phyloP scores from a whole-genome alignment of 495 filamentous ascomycete genomes.

The Evernia prunastri region DNA sequence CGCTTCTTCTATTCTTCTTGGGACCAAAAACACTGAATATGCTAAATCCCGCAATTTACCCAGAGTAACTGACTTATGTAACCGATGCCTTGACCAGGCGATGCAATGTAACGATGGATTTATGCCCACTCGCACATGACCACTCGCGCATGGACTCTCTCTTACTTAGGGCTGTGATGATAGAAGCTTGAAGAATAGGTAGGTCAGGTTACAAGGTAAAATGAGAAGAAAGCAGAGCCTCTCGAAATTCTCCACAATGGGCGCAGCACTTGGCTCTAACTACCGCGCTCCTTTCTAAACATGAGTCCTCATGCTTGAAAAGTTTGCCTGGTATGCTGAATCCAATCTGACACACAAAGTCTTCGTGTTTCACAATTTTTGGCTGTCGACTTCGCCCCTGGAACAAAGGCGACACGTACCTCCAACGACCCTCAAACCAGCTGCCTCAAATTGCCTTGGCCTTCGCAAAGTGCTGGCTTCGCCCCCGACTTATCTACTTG shows the following conservation, averaged over 20 bases:
- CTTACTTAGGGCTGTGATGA: not conserved
- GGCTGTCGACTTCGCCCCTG: slow-evolving; percentile 11
- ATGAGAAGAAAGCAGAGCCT: not conserved
- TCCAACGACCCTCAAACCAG: not conserved
- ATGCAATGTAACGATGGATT: not conserved
- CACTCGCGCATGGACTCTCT: too few relatives aligned
- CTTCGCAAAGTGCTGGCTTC: not conserved
- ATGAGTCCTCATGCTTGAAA: not conserved
- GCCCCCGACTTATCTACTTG: not conserved
- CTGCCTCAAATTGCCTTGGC: not conserved
- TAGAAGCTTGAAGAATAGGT: too few relatives aligned
- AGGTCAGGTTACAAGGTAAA: too few relatives aligned
- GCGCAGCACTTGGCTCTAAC: slow-evolving; percentile 16
- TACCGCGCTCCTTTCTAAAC: slow-evolving; percentile 22
- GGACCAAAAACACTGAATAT: not conserved
- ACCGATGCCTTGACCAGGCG: not conserved
- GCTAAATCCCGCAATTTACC: not conserved
- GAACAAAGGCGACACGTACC: not conserved
- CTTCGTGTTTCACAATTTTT: slow-evolving; percentile 15
- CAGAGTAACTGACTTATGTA: too few relatives aligned
- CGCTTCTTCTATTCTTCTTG: too few relatives aligned
- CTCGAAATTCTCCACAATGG: not conserved
- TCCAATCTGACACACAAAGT: slow-evolving; percentile 11
- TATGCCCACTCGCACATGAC: not conserved
- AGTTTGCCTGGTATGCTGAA: slow-evolving; percentile 8